Evolutionary conservation across 108 stramenopile genomes (phyloP).

Genomic region (Cyclostephanos invisitatus): DNA sequence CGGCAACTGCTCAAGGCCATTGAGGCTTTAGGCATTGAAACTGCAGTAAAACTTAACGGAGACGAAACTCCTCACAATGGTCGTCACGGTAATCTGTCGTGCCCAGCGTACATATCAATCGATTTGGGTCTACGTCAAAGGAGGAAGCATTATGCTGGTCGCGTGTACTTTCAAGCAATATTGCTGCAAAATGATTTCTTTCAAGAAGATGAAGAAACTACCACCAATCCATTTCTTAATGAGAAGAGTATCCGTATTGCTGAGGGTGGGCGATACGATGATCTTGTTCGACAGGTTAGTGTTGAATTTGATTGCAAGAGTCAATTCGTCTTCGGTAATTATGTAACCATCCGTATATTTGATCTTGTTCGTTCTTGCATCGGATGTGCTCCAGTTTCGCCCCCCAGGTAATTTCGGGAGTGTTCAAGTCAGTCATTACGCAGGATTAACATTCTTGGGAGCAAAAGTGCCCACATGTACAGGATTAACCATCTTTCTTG

Average conservation of each 20-base stretch:
- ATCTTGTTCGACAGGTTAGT: slow-evolving; percentile 26
- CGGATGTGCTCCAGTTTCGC: slow-evolving; percentile 43
- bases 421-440: slow-evolving; percentile 52
- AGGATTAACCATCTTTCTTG: slow-evolving; percentile 66
- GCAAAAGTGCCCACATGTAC: slow-evolving; percentile 68
- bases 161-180: slow-evolving; percentile 68
- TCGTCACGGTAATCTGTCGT: slow-evolving; percentile 21
- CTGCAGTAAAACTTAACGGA: slow-evolving; percentile 16
- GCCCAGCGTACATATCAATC: slow-evolving; percentile 65
- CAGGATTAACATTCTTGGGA: slow-evolving; percentile 10
- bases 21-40: slow-evolving; percentile 49
- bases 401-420: slow-evolving; percentile 82
- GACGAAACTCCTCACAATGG: slow-evolving; percentile 3
- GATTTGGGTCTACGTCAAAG: slow-evolving; percentile 77
- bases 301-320: neutral
- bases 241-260: slow-evolving; percentile 66
- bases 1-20: slow-evolving; percentile 52
- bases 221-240: slow-evolving; percentile 7
- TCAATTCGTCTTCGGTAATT: slow-evolving; percentile 1
- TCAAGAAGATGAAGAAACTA: slow-evolving; percentile 28
- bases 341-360: neutral
- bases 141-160: slow-evolving; percentile 63
- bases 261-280: slow-evolving; percentile 67
- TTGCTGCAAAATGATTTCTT: slow-evolving; percentile 62
- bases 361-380: neutral